phyloP scores from a whole-genome alignment of 2,329 filamentous ascomycete genomes.

The Botrytis porri region DNA sequence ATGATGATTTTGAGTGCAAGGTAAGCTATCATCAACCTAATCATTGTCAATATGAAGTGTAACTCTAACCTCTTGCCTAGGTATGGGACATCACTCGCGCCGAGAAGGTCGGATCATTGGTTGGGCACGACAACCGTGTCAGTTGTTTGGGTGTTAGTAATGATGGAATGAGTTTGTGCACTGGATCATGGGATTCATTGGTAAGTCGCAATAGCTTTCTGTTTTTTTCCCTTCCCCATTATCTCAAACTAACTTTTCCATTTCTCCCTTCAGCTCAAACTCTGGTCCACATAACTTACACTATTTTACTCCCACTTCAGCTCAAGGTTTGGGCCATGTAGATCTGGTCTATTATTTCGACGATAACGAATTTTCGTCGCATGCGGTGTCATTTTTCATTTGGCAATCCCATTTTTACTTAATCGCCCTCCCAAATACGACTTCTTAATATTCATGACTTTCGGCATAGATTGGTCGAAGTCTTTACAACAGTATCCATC shows the following conservation, averaged over 20 bases:
- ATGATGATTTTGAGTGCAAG: constrained; percentile 99
- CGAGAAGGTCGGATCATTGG: constrained; percentile 93
- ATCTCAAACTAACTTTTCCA: constrained; percentile 4
- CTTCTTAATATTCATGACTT: constrained; percentile 43
- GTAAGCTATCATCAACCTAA: constrained; percentile 49
- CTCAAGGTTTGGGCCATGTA: constrained; percentile 79
- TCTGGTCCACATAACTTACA: constrained; percentile 14
- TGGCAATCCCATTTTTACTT: constrained; percentile 38
- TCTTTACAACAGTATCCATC: constrained; percentile 44
- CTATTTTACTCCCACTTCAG: constrained; percentile 44
- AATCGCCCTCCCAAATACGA: constrained; percentile 40
- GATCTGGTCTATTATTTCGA: constrained; percentile 21
- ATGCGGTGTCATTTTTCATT: constrained; percentile 17
- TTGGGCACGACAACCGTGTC: constrained; percentile 97
- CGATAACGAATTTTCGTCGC: constrained; percentile 19
- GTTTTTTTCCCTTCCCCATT: not conserved
- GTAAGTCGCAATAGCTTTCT: constrained; percentile 54
- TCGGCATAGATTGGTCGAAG: constrained; percentile 48
- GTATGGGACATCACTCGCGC: constrained; percentile 97
- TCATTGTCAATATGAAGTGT: not conserved
- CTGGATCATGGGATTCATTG: constrained; percentile 98
- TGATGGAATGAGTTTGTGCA: constrained; percentile 98
- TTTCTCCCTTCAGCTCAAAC: constrained; percentile 19
- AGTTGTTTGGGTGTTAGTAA: constrained; percentile 99
- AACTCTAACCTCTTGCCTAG: constrained; percentile 46